Percentiles rank a stretch among this genome's conserved stretches.
Conservation (phyloP, 2,329 filamentous ascomycete genomes). For the Grosmannia penicillata region DNA sequence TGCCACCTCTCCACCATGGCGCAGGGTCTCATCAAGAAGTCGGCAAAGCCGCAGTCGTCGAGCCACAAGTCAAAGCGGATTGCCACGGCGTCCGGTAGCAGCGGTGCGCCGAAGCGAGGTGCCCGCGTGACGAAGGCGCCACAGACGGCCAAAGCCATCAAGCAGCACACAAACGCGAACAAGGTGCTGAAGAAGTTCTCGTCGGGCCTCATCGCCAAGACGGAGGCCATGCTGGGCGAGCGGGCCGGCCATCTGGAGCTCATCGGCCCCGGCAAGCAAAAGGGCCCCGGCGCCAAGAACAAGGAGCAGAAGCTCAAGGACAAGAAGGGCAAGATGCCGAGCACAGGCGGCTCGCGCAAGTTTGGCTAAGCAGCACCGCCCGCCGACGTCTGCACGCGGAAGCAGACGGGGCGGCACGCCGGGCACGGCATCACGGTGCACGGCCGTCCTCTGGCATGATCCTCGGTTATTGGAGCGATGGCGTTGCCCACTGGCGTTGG, state of each 20-base stretch:
- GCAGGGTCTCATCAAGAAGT: slow-evolving; percentile 38
- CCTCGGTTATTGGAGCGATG: no score
- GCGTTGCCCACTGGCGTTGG: no score
- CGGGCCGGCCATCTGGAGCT: slow-evolving; percentile 44
- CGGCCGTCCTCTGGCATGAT: no score
- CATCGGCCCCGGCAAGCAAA: slow-evolving; percentile 40
- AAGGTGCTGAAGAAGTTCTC: slow-evolving; percentile 40
- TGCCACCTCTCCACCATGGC: slow-evolving; percentile 26
- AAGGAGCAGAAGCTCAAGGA: slow-evolving; percentile 8
- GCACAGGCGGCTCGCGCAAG: slow-evolving; percentile 36
- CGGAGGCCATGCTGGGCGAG: slow-evolving; percentile 43
- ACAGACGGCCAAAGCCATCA: slow-evolving; percentile 17
- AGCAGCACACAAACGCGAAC: slow-evolving; percentile 27
- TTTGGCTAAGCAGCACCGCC: slow-evolving; percentile 37
- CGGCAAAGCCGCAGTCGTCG: slow-evolving; percentile 18
- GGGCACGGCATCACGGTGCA: no score
- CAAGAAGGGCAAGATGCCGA: slow-evolving; percentile 18
- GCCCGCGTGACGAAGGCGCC: slow-evolving; percentile 35
- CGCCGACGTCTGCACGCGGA: no score
- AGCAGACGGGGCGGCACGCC: no score
- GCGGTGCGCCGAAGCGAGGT: slow-evolving; percentile 18
- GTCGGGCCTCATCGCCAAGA: slow-evolving; percentile 36
- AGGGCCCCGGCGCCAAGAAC: slow-evolving; percentile 8
- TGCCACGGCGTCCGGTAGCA: slow-evolving; percentile 13
- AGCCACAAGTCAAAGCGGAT: slow-evolving; percentile 20